Conservation (phyloP, 768 basidiomycete species). For the Mycena vulgaris region DNA sequence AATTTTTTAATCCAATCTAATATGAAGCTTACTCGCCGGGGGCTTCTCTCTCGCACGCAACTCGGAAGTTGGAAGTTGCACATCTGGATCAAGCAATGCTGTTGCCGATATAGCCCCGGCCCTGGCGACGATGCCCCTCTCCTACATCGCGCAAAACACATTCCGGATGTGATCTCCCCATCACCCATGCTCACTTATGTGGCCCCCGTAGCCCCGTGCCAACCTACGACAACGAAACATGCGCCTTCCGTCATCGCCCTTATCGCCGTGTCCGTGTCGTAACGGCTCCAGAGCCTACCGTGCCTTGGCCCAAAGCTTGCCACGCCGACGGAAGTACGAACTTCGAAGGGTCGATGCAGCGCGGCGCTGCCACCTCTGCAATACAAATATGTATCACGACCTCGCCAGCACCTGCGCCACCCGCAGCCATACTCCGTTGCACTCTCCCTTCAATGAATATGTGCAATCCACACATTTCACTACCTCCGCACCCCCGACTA, state of each 20-base stretch:
- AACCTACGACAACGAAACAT: too few species aligned
- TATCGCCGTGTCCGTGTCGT: not conserved
- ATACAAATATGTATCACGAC: not conserved
- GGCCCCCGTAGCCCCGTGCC: not conserved
- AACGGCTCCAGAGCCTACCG: not conserved
- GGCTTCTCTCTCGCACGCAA: not conserved
- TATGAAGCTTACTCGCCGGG: not conserved
- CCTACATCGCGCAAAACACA: not conserved
- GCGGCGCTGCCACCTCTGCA: not conserved
- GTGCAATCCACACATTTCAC: too few species aligned
- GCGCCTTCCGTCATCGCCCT: too few species aligned
- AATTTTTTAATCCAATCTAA: not conserved
- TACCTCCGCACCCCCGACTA: too few species aligned
- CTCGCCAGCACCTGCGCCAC: not conserved
- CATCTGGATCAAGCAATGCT: not conserved
- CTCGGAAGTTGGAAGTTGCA: not conserved
- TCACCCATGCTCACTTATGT: not conserved
- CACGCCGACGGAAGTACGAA: not conserved
- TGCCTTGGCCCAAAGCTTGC: not conserved
- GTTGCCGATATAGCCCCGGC: not conserved
- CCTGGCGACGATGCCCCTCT: too few species aligned
- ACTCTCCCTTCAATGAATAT: not conserved
- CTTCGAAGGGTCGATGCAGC: not conserved
- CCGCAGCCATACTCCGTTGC: slow-evolving; percentile 5
- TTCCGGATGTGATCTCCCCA: not conserved